phyloP scores from a whole-genome alignment of 176 grass and related monocot species.

The Metroxylon sagu region DNA sequence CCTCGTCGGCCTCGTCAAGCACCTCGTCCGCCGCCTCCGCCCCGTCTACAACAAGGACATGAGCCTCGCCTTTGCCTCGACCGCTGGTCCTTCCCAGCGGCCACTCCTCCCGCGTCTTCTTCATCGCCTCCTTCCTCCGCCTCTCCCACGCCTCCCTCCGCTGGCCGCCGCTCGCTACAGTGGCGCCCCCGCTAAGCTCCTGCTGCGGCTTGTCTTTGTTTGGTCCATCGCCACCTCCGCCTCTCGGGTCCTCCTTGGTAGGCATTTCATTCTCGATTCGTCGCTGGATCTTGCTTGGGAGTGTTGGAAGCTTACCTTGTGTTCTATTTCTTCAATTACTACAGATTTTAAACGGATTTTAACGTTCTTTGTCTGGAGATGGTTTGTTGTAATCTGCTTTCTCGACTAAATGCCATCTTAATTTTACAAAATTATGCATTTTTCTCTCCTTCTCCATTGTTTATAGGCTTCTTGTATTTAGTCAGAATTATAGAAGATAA shows the following conservation, averaged over 20 bases:
- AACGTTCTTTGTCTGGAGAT: too few species aligned
- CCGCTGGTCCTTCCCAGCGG: conserved; percentile 85
- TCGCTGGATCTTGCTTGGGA: conserved; percentile 62
- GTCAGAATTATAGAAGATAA: too few species aligned
- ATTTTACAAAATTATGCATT: too few species aligned
- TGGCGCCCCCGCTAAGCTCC: conserved; percentile 26
- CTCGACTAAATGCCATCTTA: too few species aligned
- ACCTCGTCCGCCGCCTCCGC: conserved; percentile 64
- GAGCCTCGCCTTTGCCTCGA: conserved; percentile 58
- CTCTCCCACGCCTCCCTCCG: conserved; percentile 4
- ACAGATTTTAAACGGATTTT: conserved; percentile 1
- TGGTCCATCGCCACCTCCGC: conserved; percentile 67
- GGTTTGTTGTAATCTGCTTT: too few species aligned
- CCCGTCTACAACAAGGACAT: conserved; percentile 85
- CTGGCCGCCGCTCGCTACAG: conserved; percentile 14
- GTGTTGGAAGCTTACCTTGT: conserved; percentile 65
- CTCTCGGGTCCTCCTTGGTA: conserved; percentile 75
- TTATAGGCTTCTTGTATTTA: too few species aligned
- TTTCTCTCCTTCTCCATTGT: too few species aligned
- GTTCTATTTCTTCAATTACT: conserved; percentile 21
- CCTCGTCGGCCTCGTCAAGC: conserved; percentile 66
- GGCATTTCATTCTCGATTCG: conserved; percentile 66
- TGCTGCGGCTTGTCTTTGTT: conserved; percentile 23
- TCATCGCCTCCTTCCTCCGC: conserved; percentile 48
- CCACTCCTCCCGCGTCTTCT: conserved; percentile 83